Conservation (phyloP, 2,329 filamentous ascomycete genomes). For the Epichloe scottii region DNA sequence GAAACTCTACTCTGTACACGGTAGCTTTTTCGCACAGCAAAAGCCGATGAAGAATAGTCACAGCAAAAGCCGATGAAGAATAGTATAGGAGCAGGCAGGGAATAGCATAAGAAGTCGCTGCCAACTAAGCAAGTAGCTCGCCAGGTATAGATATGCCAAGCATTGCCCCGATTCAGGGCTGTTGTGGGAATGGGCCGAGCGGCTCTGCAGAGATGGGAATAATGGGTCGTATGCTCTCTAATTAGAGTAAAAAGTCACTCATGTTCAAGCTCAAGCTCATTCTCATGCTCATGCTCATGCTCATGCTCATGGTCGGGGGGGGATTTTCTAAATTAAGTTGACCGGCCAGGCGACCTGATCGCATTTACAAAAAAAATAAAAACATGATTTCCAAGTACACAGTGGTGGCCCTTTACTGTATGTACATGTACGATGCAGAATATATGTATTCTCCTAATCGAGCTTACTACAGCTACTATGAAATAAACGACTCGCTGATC, state of each 20-base stretch:
- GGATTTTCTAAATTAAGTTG: neutral
- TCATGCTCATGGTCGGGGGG: too few species aligned
- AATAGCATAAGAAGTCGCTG: too few species aligned
- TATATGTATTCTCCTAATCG: neutral
- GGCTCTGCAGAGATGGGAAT: too few species aligned
- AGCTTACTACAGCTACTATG: neutral
- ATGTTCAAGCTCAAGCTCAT: neutral
- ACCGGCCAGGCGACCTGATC: neutral
- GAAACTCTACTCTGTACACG: too few species aligned
- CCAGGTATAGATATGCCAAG: neutral
- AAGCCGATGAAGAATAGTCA: too few species aligned
- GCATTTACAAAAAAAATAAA: neutral
- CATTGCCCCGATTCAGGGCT: neutral
- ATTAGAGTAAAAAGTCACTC: too few species aligned
- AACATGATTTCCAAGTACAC: neutral
- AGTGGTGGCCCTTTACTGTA: too few species aligned
- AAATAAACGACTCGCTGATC: too few species aligned
- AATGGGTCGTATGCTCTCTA: too few species aligned
- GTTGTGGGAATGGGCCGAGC: neutral
- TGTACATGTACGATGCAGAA: neutral
- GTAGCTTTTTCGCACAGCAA: too few species aligned
- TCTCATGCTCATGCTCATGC: neutral
- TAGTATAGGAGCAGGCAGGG: too few species aligned
- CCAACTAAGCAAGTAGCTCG: neutral
- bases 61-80: too few species aligned